These are phyloP conservation scores for Arthrobotrys sphaeroides DNA, from an alignment of 2,329 filamentous ascomycete species.

Conservation along the genomic window DNA sequence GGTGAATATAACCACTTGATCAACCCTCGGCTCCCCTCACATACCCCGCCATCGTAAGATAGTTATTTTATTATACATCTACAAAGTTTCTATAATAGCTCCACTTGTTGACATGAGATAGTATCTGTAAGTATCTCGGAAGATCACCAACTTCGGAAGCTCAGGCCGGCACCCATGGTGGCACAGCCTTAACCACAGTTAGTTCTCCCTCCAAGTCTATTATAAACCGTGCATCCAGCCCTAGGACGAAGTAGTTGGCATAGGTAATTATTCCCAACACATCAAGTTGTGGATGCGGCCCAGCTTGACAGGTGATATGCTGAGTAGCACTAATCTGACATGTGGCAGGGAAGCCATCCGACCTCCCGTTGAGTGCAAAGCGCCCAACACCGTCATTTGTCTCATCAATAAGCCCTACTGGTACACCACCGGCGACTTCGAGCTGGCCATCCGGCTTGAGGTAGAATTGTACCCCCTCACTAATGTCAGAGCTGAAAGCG, in stretches of 20 bases:
- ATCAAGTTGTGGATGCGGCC: not conserved
- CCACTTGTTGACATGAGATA: too few relatives aligned
- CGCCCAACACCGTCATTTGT: too few relatives aligned
- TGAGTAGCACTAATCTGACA: not conserved
- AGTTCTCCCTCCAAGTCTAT: not conserved
- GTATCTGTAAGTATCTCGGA: too few relatives aligned
- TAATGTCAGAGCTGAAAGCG: not conserved
- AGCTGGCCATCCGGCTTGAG: not conserved
- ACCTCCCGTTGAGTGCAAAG: not conserved
- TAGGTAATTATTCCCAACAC: not conserved
- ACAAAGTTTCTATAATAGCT: too few relatives aligned
- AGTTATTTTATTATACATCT: too few relatives aligned
- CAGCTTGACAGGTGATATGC: not conserved
- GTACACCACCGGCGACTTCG: not conserved
- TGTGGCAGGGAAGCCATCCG: not conserved
- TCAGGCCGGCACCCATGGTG: not conserved
- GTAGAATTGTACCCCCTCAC: not conserved
- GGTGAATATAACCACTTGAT: not conserved
- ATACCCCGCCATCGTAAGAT: not conserved
- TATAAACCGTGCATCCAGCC: not conserved
- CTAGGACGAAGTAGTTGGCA: not conserved
- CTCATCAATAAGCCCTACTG: not conserved
- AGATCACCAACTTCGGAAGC: too few relatives aligned
- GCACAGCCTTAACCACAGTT: not conserved
- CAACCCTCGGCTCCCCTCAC: not conserved